These are phyloP conservation scores for Zymoseptoria crescenta DNA, from an alignment of 2,329 filamentous ascomycete species.

Conservation along the genomic window DNA sequence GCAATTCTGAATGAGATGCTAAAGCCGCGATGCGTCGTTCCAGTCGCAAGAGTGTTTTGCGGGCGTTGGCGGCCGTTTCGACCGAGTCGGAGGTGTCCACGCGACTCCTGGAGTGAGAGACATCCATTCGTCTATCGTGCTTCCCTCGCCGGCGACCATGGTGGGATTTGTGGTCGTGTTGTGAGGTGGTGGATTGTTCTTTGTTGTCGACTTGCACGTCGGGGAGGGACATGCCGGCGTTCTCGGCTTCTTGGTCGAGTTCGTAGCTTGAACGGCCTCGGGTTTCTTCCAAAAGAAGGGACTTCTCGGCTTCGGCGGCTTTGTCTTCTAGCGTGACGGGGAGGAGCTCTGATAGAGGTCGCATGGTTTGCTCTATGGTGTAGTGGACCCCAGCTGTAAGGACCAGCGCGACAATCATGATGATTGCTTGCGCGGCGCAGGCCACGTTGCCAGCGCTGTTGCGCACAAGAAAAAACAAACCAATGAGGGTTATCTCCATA, in stretches of 20 bases:
- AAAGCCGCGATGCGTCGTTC: neutral
- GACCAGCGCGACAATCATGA: constrained; percentile 66
- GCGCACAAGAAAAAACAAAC: constrained; percentile 71
- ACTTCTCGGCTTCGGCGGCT: constrained; percentile 58
- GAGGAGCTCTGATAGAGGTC: constrained; percentile 73
- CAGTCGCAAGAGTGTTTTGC: neutral
- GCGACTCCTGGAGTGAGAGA: neutral
- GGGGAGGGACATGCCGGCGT: neutral
- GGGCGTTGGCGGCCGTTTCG: neutral
- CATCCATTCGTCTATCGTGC: neutral
- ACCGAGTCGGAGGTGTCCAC: neutral
- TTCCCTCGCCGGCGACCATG: neutral
- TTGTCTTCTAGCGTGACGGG: constrained; percentile 92
- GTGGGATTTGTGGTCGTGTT: neutral
- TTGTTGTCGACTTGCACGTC: constrained; percentile 37
- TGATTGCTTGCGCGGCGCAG: constrained; percentile 66
- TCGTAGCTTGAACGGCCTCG: neutral
- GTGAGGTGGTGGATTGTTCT: constrained; percentile 42
- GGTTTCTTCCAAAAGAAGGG: neutral
- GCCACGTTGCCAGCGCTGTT: constrained; percentile 45
- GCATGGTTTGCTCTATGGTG: constrained; percentile 71
- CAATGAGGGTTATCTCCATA: constrained; percentile 82
- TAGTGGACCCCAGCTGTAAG: constrained; percentile 70
- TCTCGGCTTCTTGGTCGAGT: neutral
- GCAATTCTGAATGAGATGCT: constrained; percentile 33